Percentiles rank a stretch among this genome's conserved stretches.
phyloP scores from a whole-genome alignment of 2,329 filamentous ascomycete species.

The Chalaropsis thielavioides region DNA sequence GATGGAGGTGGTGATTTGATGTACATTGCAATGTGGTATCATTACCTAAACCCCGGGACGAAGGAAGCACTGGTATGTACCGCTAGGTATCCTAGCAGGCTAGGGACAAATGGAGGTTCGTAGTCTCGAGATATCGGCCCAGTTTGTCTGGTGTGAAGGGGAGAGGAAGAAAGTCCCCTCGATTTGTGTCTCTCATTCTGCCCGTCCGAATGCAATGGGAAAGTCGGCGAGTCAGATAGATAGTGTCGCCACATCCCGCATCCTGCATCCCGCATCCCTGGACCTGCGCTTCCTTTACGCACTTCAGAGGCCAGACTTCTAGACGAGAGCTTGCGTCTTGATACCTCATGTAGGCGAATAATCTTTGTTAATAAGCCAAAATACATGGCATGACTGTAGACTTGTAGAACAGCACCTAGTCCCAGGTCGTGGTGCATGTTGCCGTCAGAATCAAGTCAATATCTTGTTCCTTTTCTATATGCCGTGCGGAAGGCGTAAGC shows the following conservation, averaged over 20 bases:
- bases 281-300: neutral
- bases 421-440: neutral
- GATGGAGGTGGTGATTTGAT: neutral
- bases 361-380: neutral
- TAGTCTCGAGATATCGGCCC: neutral
- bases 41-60: neutral
- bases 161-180: neutral
- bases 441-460: neutral
- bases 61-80: neutral
- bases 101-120: neutral
- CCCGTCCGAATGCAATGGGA: neutral
- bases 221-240: neutral
- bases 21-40: neutral
- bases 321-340: neutral
- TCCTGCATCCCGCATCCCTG: neutral
- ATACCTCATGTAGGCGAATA: neutral
- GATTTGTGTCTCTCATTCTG: neutral
- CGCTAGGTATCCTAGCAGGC: too few relatives aligned
- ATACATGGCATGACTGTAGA: neutral
- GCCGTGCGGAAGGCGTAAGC: neutral
- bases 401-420: neutral
- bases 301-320: neutral
- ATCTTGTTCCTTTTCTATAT: neutral
- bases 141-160: neutral
- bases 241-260: neutral